Percentiles rank a stretch among this genome's conserved stretches.
These are phyloP conservation scores for Colletotrichum tofieldiae DNA, from an alignment of 2,329 filamentous ascomycete species.

Conservation along the genomic window DNA sequence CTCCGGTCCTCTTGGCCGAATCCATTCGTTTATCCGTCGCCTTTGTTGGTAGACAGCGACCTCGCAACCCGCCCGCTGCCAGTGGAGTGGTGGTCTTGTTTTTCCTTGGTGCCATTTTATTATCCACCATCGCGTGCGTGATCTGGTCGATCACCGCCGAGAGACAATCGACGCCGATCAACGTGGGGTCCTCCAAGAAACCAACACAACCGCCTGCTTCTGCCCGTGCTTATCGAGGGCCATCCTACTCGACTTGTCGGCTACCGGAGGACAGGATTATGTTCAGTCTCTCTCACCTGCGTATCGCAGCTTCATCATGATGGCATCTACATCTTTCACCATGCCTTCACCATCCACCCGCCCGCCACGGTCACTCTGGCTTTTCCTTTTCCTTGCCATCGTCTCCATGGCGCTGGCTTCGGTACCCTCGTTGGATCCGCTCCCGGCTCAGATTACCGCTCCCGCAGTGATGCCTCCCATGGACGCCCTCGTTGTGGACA, in stretches of 20 bases:
- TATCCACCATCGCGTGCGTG: slow-evolving; percentile 38
- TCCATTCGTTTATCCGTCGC: slow-evolving; percentile 34
- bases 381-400: slow-evolving; percentile 47
- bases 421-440: slow-evolving; percentile 8
- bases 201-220: slow-evolving; percentile 1
- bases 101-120: slow-evolving; percentile 38
- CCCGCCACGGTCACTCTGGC: slow-evolving; percentile 49
- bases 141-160: slow-evolving; percentile 38
- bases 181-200: slow-evolving; percentile 31
- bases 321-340: slow-evolving; percentile 44
- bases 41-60: slow-evolving; percentile 8
- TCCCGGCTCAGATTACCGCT: slow-evolving; percentile 34
- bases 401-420: slow-evolving; percentile 41
- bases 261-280: slow-evolving; percentile 43
- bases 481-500: slow-evolving; percentile 42
- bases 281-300: slow-evolving; percentile 45
- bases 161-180: slow-evolving; percentile 39
- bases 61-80: neutral
- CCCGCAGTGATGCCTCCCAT: slow-evolving; percentile 29
- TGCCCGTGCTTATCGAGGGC: neutral
- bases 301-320: slow-evolving; percentile 48
- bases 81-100: slow-evolving; percentile 34
- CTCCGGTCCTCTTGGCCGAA: slow-evolving; percentile 14
- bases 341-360: slow-evolving; percentile 34
- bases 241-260: slow-evolving; percentile 8